phyloP scores from a whole-genome alignment of 2,329 filamentous ascomycete species.

The Neopestalotiopsis sp. region DNA sequence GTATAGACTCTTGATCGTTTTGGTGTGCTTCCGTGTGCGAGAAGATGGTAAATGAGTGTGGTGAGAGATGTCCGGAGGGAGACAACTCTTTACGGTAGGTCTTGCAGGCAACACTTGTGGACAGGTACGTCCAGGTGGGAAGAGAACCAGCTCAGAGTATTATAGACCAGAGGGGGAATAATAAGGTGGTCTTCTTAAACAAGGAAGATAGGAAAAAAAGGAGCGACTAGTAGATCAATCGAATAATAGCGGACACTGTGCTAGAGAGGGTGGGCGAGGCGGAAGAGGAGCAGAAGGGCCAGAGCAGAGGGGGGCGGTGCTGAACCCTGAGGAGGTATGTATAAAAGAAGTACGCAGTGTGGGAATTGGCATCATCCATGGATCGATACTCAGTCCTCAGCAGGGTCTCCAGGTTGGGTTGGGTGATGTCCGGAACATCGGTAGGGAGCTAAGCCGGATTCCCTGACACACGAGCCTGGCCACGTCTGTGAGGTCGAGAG shows the following conservation, averaged over 20 bases:
- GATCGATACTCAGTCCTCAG: slow-evolving; percentile 40
- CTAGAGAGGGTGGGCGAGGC: slow-evolving; percentile 49
- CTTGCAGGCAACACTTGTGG: slow-evolving; percentile 36
- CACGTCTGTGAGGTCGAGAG: slow-evolving; percentile 36
- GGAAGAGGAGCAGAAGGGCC: slow-evolving; percentile 44
- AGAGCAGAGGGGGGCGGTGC: slow-evolving; percentile 52
- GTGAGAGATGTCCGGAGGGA: slow-evolving; percentile 45
- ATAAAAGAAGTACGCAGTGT: slow-evolving; percentile 55
- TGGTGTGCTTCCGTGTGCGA: slow-evolving; percentile 4
- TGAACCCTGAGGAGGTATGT: slow-evolving; percentile 55
- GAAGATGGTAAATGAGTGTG: slow-evolving; percentile 42
- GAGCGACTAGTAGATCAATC: slow-evolving; percentile 51
- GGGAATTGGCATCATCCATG: slow-evolving; percentile 47
- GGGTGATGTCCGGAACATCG: slow-evolving; percentile 50
- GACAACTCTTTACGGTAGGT: slow-evolving; percentile 47
- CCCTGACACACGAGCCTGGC: slow-evolving; percentile 49
- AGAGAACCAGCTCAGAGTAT: slow-evolving; percentile 63
- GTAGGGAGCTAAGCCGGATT: slow-evolving; percentile 56
- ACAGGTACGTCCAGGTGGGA: slow-evolving; percentile 45
- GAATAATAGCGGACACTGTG: slow-evolving; percentile 39
- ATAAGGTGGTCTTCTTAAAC: slow-evolving; percentile 39
- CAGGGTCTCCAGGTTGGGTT: slow-evolving; percentile 48
- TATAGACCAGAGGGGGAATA: slow-evolving; percentile 48
- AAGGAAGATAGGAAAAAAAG: slow-evolving; percentile 43
- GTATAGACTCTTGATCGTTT: slow-evolving; percentile 25